Conservation (phyloP, 331 rosid species). For the Malus hybrid region DNA sequence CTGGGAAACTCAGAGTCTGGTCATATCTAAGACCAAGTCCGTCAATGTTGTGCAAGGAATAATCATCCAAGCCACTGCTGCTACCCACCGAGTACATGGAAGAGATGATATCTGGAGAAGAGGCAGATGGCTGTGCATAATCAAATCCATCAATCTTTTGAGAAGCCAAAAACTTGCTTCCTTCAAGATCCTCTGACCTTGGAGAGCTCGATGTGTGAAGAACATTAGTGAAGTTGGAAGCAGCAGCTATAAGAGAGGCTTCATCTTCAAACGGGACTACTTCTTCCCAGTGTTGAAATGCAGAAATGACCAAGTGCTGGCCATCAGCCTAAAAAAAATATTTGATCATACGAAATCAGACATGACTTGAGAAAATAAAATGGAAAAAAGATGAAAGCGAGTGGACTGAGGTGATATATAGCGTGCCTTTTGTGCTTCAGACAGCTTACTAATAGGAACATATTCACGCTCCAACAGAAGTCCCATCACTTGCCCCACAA, state of each 20-base stretch:
- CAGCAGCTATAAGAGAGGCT: constrained; percentile 38
- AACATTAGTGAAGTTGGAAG: constrained; percentile 36
- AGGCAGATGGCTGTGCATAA: constrained; percentile 44
- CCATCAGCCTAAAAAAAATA: constrained; percentile 61
- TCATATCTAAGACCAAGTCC: constrained; percentile 57
- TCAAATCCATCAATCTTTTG: constrained; percentile 50
- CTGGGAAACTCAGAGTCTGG: constrained; percentile 48
- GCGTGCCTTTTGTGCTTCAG: constrained; percentile 79
- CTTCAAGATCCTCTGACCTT: constrained; percentile 43
- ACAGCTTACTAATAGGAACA: constrained; percentile 61
- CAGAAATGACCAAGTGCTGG: constrained; percentile 49
- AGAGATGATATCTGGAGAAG: constrained; percentile 71
- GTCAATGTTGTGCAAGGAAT: constrained; percentile 48
- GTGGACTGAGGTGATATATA: constrained; percentile 16
- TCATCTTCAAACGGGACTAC: constrained; percentile 53
- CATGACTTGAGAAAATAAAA: constrained; percentile 5
- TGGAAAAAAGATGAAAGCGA: background rate
- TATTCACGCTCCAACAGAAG: constrained; percentile 57
- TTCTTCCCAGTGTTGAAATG: constrained; percentile 46
- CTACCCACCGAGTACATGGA: constrained; percentile 62
- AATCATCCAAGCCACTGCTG: constrained; percentile 63
- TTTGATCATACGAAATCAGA: constrained; percentile 17
- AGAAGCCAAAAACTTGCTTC: constrained; percentile 51
- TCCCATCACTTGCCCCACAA: constrained; percentile 78
- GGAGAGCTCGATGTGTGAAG: constrained; percentile 47